Evolutionary conservation across 495 filamentous ascomycete genomes (phyloP).

Genomic region (Penicillium odoratum): DNA sequence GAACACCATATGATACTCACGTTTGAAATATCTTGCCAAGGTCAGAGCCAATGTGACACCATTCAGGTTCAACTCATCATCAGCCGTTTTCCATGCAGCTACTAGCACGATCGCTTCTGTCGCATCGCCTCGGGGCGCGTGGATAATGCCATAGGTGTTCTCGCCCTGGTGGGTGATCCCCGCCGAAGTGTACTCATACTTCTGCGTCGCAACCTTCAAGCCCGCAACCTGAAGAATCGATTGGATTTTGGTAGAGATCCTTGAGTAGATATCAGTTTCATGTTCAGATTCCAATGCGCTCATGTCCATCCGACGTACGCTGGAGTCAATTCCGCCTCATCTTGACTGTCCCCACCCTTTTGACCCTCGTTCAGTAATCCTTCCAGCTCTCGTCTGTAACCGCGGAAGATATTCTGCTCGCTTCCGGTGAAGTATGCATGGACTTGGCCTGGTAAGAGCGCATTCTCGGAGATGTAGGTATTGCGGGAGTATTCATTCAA

Average conservation of each 20-base stretch:
- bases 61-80: slow-evolving; percentile 76
- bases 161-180: slow-evolving; percentile 75
- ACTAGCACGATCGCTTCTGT: slow-evolving; percentile 95
- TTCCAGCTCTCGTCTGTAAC: slow-evolving; percentile 83
- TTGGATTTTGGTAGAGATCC: slow-evolving; percentile 67
- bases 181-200: slow-evolving; percentile 73
- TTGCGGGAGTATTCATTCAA: slow-evolving; percentile 86
- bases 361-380: slow-evolving; percentile 31
- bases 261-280: slow-evolving; percentile 26
- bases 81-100: slow-evolving; percentile 82
- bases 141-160: slow-evolving; percentile 94
- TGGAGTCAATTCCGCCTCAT: slow-evolving; percentile 42
- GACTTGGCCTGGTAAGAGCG: slow-evolving; percentile 91
- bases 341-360: slow-evolving; percentile 15
- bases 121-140: slow-evolving; percentile 94
- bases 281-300: not conserved
- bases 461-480: slow-evolving; percentile 98
- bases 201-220: slow-evolving; percentile 81
- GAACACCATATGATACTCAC: slow-evolving; percentile 37
- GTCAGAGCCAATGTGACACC: slow-evolving; percentile 84
- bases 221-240: slow-evolving; percentile 74
- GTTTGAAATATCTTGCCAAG: slow-evolving; percentile 89
- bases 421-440: slow-evolving; percentile 96
- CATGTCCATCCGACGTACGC: slow-evolving; percentile 32
- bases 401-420: slow-evolving; percentile 92